Base-by-base conservation (phyloP, 176 grass and related monocot genomes). In the Neostapfia colusana region DNA sequence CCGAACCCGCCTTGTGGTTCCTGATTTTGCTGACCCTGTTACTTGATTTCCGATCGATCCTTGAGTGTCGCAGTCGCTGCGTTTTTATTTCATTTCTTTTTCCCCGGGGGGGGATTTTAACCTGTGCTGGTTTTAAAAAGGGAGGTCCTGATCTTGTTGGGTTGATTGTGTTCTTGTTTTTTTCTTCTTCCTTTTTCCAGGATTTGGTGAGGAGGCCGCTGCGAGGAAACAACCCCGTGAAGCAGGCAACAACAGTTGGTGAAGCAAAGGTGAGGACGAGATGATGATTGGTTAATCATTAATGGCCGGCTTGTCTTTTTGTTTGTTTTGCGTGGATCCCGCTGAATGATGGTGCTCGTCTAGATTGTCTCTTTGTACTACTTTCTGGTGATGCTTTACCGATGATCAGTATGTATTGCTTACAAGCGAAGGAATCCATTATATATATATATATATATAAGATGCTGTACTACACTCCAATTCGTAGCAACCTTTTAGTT, bases 221-320 rank as follows among this genome's bases (percentile, higher is more conserved):
- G 65, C 57, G 85, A 72, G 48, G 85, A 78, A 11, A 72, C 73
- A 77, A 66, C 34, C 68, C 36, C 11, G 75, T 24, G 81, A 66
- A 45, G 46, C 76, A 66, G 56, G 56, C 76, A 70, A 71, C 17
- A 40, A 10, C 82, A 59, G 58, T 64, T 7, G 49, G 48, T 61
- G 66, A 89, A 76, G 43, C 45, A 50, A 76, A 84, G 77, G 87
- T 89, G 77, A 85, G 76, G 34, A 69, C 59, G 65, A 25, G 86
- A 71, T 53, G 65, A 83, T 87, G 71, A 89, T 80, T 84, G 58
- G 64, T 84, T 65, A 77, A 70, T 84, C 70, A 66, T 45, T 48
- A 20, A 65, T 70, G 64, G 23, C 63, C 69, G 38, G 41, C 5
- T 80, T 62, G 67, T 69, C 40, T 34, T 57, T 46, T 74, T 83